Conservation (phyloP, 108 stramenopile species). For the Skeletonema tropicum region DNA sequence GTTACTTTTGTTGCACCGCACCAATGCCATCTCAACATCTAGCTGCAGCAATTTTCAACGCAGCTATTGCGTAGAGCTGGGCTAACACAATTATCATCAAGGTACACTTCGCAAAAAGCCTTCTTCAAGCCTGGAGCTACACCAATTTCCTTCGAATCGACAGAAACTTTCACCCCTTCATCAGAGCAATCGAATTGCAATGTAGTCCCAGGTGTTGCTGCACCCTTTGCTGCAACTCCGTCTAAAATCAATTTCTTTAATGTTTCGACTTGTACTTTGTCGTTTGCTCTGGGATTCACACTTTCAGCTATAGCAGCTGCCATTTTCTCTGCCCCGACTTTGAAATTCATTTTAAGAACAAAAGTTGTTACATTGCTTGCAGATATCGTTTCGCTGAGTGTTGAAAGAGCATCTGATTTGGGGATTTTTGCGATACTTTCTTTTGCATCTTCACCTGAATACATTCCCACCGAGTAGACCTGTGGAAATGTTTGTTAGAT, state of each 20-base stretch:
- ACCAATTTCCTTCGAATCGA: conserved; percentile 73
- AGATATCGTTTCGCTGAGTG: conserved; percentile 57
- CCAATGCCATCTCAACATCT: neutral
- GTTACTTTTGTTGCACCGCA: neutral
- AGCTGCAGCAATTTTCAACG: conserved; percentile 67
- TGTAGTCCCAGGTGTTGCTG: conserved; percentile 73
- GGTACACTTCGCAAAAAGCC: conserved; percentile 84
- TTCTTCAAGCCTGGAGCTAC: conserved; percentile 59
- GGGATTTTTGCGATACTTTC: conserved; percentile 41
- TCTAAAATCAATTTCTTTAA: conserved; percentile 73
- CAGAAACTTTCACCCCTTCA: conserved; percentile 65
- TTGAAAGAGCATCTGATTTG: conserved; percentile 55
- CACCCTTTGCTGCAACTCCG: conserved; percentile 68
- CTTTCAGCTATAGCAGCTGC: conserved; percentile 82
- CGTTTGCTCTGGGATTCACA: conserved; percentile 67
- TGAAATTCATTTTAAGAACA: conserved; percentile 82
- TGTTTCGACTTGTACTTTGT: conserved; percentile 53
- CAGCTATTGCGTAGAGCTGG: conserved; percentile 64
- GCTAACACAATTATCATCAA: conserved; percentile 82
- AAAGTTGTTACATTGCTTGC: conserved; percentile 55
- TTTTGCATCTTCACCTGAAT: conserved; percentile 57
- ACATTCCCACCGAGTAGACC: conserved; percentile 84
- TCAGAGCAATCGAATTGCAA: conserved; percentile 74
- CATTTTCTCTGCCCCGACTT: conserved; percentile 89
- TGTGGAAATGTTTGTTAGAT: neutral